Evolutionary conservation across 140 eudicot species (phyloP).

Genomic region (Senecio squalidus): DNA sequence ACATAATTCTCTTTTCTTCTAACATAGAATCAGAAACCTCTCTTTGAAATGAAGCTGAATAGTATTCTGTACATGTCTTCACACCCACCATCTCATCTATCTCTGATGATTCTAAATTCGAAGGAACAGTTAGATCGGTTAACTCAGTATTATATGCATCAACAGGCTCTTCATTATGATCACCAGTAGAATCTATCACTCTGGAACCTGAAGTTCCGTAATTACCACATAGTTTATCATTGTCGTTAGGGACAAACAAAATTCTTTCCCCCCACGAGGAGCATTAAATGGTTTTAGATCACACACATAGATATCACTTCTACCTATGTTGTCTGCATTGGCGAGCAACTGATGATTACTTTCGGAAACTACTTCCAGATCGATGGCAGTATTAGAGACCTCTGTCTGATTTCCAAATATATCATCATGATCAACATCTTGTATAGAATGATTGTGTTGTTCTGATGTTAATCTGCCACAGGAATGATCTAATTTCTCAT

Average conservation of each 20-base stretch:
- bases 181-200: constrained; percentile 1
- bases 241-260: not conserved
- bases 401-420: constrained; percentile 15
- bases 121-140: not conserved
- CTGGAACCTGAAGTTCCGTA: constrained; percentile 5
- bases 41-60: not conserved
- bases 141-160: constrained; percentile 7
- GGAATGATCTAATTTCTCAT: constrained; percentile 19
- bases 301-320: constrained; percentile 11
- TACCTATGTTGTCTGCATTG: not conserved
- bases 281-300: not conserved
- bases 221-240: constrained; percentile 2
- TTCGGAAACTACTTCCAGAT: not conserved
- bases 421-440: not conserved
- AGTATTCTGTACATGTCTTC: not conserved
- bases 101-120: not conserved
- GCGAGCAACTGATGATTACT: not conserved
- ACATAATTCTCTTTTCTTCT: constrained; percentile 13
- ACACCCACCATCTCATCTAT: not conserved
- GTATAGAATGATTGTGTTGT: constrained; percentile 10
- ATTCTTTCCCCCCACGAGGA: constrained; percentile 1
- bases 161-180: not conserved
- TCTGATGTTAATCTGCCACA: constrained; percentile 16
- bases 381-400: not conserved
- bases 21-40: constrained; percentile 7